Evolutionary conservation across 2,329 filamentous ascomycete species (phyloP).

Genomic region (Triangularia verruculosa): DNA sequence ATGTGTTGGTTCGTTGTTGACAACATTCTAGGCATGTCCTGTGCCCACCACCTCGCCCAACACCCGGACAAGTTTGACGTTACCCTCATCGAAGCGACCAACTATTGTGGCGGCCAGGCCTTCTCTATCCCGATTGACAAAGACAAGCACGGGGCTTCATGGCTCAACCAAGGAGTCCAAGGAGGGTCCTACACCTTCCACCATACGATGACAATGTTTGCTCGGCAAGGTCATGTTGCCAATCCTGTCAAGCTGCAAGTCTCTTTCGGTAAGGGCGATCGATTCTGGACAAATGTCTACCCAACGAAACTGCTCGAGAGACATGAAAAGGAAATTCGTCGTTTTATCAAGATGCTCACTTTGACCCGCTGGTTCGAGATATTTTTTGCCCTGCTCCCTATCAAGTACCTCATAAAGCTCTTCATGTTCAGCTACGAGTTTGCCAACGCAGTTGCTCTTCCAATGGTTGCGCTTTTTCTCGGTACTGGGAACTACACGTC

Average conservation of each 20-base stretch:
- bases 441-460: constrained; percentile 66
- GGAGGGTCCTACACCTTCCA: constrained; percentile 63
- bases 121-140: constrained; percentile 61
- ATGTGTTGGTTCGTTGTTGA: not conserved
- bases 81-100: constrained; percentile 54
- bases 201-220: constrained; percentile 65
- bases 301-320: constrained; percentile 56
- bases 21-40: constrained; percentile 45
- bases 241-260: constrained; percentile 60
- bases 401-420: constrained; percentile 63
- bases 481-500: constrained; percentile 73
- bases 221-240: constrained; percentile 48
- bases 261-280: constrained; percentile 59
- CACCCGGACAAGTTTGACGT: constrained; percentile 59
- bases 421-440: constrained; percentile 70
- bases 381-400: constrained; percentile 57
- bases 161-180: constrained; percentile 64
- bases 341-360: constrained; percentile 54
- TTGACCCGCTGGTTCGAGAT: constrained; percentile 59
- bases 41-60: constrained; percentile 57
- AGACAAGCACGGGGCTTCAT: constrained; percentile 55
- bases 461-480: constrained; percentile 69
- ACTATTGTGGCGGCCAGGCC: constrained; percentile 61
- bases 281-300: constrained; percentile 66
- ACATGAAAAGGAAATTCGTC: constrained; percentile 54